phyloP scores from a whole-genome alignment of 2,329 filamentous ascomycete species.

The Periconia sp. region DNA sequence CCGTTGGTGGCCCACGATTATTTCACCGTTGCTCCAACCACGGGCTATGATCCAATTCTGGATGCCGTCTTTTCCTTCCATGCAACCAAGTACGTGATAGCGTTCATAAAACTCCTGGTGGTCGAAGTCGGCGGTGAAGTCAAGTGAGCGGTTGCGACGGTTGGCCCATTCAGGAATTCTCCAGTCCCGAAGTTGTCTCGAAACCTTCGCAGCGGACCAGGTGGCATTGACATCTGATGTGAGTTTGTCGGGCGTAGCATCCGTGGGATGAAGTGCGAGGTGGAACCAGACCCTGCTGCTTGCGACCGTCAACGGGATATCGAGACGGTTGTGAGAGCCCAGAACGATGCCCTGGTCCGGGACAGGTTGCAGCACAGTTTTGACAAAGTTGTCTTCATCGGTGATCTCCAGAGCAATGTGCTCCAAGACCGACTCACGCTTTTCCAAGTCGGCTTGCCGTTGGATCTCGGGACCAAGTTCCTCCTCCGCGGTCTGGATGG shows the following conservation, averaged over 20 bases:
- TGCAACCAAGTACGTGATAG: conserved; percentile 81
- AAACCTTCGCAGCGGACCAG: conserved; percentile 93
- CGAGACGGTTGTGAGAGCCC: conserved; percentile 76
- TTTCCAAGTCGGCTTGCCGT: conserved; percentile 76
- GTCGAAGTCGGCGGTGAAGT: conserved; percentile 97
- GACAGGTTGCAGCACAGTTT: conserved; percentile 77
- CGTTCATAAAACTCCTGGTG: conserved; percentile 85
- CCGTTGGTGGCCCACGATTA: conserved; percentile 85
- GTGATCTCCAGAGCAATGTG: conserved; percentile 83
- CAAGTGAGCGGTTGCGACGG: conserved; percentile 82
- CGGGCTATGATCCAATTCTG: conserved; percentile 93
- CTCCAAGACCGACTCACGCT: conserved; percentile 79
- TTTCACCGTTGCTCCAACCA: conserved; percentile 97
- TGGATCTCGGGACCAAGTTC: conserved; percentile 80
- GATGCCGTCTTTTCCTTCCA: conserved; percentile 87
- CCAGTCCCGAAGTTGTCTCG: conserved; percentile 90
- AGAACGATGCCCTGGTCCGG: conserved; percentile 77
- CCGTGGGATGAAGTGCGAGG: conserved; percentile 85
- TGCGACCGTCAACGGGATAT: conserved; percentile 71
- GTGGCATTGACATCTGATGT: conserved; percentile 74
- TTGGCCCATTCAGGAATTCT: conserved; percentile 96
- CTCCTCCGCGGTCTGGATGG: conserved; percentile 72
- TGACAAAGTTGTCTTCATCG: conserved; percentile 79
- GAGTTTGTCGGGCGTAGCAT: conserved; percentile 75
- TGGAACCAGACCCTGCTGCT: conserved; percentile 96